Conservation (phyloP, 495 filamentous ascomycete genomes). For the Podospora pseudocomata region DNA sequence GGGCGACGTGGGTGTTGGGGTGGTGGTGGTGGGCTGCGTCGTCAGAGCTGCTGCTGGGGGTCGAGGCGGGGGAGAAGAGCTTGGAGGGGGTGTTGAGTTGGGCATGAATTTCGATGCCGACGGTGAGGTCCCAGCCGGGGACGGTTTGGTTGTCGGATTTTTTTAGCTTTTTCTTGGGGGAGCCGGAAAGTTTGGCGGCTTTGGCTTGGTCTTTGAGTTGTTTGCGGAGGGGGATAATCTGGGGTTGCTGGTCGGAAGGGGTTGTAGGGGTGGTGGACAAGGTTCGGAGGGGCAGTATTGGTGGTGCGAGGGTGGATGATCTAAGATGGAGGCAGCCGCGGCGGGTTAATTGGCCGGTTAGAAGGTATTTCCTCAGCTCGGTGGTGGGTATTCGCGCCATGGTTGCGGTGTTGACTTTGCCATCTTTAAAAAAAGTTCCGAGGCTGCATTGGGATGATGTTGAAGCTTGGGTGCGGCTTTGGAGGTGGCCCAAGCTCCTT, state of each 20-base stretch:
- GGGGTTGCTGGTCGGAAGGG: not conserved
- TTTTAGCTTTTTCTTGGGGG: constrained; percentile 33
- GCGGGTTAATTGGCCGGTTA: constrained; percentile 40
- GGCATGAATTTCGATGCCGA: constrained; percentile 96
- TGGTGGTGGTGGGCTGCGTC: no score
- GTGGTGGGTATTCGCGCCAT: constrained; percentile 38
- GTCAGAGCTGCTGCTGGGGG: constrained; percentile 34
- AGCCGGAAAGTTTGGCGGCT: constrained; percentile 36
- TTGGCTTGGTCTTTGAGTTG: constrained; percentile 72
- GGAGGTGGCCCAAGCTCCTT: constrained; percentile 4
- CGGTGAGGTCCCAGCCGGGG: constrained; percentile 80
- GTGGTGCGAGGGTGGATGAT: not conserved
- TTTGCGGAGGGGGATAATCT: constrained; percentile 59
- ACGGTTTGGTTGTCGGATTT: constrained; percentile 51
- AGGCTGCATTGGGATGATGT: not conserved
- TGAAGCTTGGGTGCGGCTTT: not conserved
- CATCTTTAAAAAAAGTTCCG: not conserved
- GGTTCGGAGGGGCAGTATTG: constrained; percentile 3
- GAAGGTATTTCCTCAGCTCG: constrained; percentile 46
- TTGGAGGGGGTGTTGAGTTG: constrained; percentile 84
- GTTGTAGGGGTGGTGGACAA: not conserved
- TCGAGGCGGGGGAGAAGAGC: constrained; percentile 76
- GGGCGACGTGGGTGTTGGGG: constrained; percentile 81
- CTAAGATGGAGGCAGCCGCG: constrained; percentile 39
- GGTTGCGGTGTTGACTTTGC: not conserved